phyloP scores from a whole-genome alignment of 768 basidiomycete species.

The Russula vinacea region DNA sequence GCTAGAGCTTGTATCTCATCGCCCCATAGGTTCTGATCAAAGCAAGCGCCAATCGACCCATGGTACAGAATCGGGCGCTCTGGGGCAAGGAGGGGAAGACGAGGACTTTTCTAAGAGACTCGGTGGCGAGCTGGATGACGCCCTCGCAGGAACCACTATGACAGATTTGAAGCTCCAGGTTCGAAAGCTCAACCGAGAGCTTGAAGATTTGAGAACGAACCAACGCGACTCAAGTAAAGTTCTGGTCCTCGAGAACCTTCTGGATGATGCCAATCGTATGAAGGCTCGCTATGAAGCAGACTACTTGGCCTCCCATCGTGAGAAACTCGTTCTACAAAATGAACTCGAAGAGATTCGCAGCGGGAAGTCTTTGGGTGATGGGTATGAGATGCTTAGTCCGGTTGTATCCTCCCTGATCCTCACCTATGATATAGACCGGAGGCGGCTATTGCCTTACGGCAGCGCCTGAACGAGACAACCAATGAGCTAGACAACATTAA shows the following conservation, averaged over 20 bases:
- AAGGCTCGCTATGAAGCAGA: conserved; percentile 87
- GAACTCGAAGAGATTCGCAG: conserved; percentile 86
- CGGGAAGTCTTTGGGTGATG: conserved; percentile 80
- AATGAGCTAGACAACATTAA: conserved; percentile 73
- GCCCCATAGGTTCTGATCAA: conserved; percentile 41
- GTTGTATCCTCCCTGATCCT: not conserved
- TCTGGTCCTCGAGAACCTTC: conserved; percentile 83
- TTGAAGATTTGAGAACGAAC: conserved; percentile 69
- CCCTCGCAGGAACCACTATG: conserved; percentile 78
- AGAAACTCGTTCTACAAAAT: conserved; percentile 73
- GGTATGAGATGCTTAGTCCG: conserved; percentile 45
- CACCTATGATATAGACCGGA: conserved; percentile 54
- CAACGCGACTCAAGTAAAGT: conserved; percentile 73
- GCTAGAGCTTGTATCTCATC: conserved; percentile 67
- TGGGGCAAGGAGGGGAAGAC: conserved; percentile 38
- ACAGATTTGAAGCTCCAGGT: conserved; percentile 90
- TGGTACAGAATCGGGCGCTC: conserved; percentile 37
- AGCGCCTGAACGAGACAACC: conserved; percentile 82
- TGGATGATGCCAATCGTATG: conserved; percentile 89
- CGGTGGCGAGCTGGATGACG: conserved; percentile 84
- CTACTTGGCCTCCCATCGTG: conserved; percentile 79
- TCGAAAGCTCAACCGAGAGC: conserved; percentile 73
- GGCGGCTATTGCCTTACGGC: conserved; percentile 83
- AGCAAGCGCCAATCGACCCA: conserved; percentile 44
- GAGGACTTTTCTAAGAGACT: conserved; percentile 59